Conservation (phyloP, 768 basidiomycete genomes). For the Vararia minispora region DNA sequence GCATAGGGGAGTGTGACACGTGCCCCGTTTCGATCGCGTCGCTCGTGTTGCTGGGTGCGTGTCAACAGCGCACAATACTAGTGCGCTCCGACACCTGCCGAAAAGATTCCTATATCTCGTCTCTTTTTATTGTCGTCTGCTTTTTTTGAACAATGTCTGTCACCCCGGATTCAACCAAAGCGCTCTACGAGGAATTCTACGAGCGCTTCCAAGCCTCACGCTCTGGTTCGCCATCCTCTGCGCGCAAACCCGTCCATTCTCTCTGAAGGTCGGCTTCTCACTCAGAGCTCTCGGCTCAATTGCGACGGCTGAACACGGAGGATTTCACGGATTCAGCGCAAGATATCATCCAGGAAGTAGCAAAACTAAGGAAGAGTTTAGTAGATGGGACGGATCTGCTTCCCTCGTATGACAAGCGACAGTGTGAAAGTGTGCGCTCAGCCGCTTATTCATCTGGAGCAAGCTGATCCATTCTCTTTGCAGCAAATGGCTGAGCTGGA, state of each 20-base stretch:
- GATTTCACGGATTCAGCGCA: conserved; percentile 32
- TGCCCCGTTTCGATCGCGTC: too few relatives aligned
- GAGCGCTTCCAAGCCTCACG: conserved; percentile 37
- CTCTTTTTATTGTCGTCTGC: not conserved
- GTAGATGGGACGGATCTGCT: conserved; percentile 53
- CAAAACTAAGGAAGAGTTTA: conserved; percentile 50
- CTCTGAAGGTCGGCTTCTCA: not conserved
- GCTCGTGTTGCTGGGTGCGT: too few relatives aligned
- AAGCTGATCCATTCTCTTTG: not conserved
- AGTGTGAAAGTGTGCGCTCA: conserved; percentile 50
- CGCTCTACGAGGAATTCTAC: conserved; percentile 41
- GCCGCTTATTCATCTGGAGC: not conserved
- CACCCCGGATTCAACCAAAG: conserved; percentile 21
- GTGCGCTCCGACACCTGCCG: too few relatives aligned
- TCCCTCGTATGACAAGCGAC: conserved; percentile 65
- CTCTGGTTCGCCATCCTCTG: conserved; percentile 32
- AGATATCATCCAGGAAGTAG: conserved; percentile 36
- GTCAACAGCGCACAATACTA: too few relatives aligned
- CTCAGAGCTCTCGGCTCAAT: conserved; percentile 37
- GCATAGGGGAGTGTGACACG: too few relatives aligned
- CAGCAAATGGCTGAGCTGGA: conserved; percentile 65
- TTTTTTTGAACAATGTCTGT: conserved; percentile 14
- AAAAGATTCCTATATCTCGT: not conserved
- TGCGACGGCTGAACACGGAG: too few relatives aligned
- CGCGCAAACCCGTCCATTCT: not conserved